Conservation (phyloP, 2,329 filamentous ascomycete genomes). For the Amauroascus niger region DNA sequence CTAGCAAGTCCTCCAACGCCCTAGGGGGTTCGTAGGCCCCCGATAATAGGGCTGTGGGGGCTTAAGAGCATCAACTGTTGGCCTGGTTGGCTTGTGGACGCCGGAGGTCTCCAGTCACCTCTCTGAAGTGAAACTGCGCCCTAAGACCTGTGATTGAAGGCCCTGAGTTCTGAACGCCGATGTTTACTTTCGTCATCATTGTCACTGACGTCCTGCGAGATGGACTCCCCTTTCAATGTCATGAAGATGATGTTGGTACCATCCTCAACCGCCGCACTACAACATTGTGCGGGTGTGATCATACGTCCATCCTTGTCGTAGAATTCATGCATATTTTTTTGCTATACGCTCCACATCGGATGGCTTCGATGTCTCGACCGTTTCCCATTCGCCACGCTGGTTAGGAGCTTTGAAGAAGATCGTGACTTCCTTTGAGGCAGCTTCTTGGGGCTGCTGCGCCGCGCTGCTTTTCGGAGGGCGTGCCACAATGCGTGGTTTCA, state of each 20-base stretch:
- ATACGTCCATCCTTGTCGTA: not conserved
- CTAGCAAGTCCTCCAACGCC: not conserved
- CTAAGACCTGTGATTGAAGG: not conserved
- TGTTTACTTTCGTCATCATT: not conserved
- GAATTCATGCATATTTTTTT: not conserved
- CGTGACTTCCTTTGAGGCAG: not conserved
- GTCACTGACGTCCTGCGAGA: not conserved
- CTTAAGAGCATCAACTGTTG: not conserved
- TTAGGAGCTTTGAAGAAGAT: not conserved
- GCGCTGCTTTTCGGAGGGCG: not conserved
- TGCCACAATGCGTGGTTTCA: not conserved
- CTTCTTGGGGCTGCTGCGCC: not conserved
- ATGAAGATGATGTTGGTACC: constrained; percentile 3
- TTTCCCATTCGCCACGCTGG: not conserved
- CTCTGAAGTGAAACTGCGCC: not conserved
- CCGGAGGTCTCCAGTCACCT: not conserved
- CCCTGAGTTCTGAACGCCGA: not conserved
- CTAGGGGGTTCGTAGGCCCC: not conserved
- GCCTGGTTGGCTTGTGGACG: not conserved
- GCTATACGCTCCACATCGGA: not conserved
- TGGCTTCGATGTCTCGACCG: not conserved
- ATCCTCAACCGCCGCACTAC: not conserved
- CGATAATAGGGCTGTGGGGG: not conserved
- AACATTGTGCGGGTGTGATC: not conserved
- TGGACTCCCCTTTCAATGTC: not conserved